Conservation (phyloP, 2,329 filamentous ascomycete species). For the Rosellinia necatrix region DNA sequence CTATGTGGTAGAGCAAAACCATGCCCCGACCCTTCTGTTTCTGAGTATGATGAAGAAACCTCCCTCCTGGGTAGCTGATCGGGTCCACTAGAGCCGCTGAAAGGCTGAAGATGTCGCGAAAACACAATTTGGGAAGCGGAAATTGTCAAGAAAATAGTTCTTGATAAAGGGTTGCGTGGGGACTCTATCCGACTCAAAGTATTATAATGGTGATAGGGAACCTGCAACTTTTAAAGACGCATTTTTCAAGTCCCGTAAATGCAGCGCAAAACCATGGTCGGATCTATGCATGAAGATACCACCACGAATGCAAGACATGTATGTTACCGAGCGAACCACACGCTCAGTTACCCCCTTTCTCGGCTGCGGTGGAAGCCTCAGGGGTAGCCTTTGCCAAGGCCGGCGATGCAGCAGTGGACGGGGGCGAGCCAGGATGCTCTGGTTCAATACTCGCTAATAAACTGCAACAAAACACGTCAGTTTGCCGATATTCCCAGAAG, state of each 20-base stretch:
- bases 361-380: constrained; percentile 50
- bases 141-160: constrained; percentile 32
- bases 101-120: constrained; percentile 30
- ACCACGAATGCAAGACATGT: constrained; percentile 44
- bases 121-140: constrained; percentile 34
- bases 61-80: constrained; percentile 20
- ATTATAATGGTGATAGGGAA: constrained; percentile 48
- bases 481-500: constrained; percentile 5
- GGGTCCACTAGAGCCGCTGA: constrained; percentile 22
- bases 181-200: constrained; percentile 45
- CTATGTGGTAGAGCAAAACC: not conserved
- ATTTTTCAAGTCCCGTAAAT: constrained; percentile 49
- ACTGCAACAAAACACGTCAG: constrained; percentile 46
- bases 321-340: constrained; percentile 42
- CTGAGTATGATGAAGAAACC: constrained; percentile 24
- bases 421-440: constrained; percentile 70
- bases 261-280: constrained; percentile 47
- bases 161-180: constrained; percentile 38
- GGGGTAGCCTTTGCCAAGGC: constrained; percentile 66
- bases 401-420: constrained; percentile 69
- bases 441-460: constrained; percentile 62
- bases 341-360: constrained; percentile 58
- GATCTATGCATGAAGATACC: constrained; percentile 49
- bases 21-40: not conserved
- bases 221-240: constrained; percentile 51